Conservation (phyloP, 306 rosid species). For the Gynostemma pentaphyllum region DNA sequence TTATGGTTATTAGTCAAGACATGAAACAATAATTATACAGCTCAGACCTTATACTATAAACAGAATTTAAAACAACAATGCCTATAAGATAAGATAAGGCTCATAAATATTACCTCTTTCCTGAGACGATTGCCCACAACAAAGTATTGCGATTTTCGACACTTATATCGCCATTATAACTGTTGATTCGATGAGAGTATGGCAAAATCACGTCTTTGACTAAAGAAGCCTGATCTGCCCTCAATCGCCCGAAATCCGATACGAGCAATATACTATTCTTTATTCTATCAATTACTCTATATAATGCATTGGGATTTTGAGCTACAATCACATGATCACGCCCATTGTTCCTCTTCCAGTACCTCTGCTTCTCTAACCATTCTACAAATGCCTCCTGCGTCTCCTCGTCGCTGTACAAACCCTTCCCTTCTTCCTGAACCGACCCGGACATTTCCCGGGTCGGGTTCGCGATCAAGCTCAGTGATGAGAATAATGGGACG, state of each 20-base stretch:
- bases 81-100: background rate
- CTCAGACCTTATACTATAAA: too few species aligned
- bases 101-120: conserved; percentile 67
- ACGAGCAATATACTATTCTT: conserved; percentile 53
- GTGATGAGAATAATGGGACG: conserved; percentile 10
- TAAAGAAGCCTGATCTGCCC: conserved; percentile 61
- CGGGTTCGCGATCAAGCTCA: conserved; percentile 10
- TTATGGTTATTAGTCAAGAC: too few species aligned
- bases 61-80: background rate
- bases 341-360: conserved; percentile 59
- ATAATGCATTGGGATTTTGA: conserved; percentile 77
- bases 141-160: conserved; percentile 40
- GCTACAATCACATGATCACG: conserved; percentile 79
- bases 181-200: conserved; percentile 65
- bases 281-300: conserved; percentile 37
- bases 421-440: conserved; percentile 16
- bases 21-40: too few species aligned
- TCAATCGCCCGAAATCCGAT: conserved; percentile 67
- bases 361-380: conserved; percentile 63
- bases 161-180: conserved; percentile 34
- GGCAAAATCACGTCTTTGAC: conserved; percentile 80
- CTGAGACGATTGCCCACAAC: conserved; percentile 83
- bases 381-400: conserved; percentile 60
- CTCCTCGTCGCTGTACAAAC: conserved; percentile 58
- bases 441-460: too few species aligned